Percentiles rank a stretch among this genome's conserved stretches.
Conservation (phyloP, 2,329 filamentous ascomycete species). For the Diaporthe sp. region DNA sequence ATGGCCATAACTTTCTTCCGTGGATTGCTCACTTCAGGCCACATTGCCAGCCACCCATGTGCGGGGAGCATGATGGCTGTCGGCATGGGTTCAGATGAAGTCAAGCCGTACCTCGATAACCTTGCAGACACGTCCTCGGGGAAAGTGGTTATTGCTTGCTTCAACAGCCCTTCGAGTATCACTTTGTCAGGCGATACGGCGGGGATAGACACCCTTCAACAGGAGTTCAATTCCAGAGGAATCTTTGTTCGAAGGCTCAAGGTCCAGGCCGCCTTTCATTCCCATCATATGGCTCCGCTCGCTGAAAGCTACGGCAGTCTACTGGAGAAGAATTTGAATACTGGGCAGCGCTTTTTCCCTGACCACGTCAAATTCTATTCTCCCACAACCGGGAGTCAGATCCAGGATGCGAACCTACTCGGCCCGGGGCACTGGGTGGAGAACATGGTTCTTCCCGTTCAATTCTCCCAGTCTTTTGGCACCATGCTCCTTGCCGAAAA, state of each 20-base stretch:
- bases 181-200: conserved; percentile 51
- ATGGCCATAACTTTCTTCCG: conserved; percentile 42
- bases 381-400: not conserved
- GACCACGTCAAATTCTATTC: not conserved
- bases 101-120: not conserved
- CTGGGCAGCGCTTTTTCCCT: not conserved
- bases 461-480: not conserved
- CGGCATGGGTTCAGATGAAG: not conserved
- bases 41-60: too few relatives aligned
- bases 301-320: conserved; percentile 43
- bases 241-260: conserved; percentile 48
- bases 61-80: conserved; percentile 15
- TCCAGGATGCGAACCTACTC: not conserved
- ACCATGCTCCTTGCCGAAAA: not conserved
- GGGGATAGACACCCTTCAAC: conserved; percentile 46
- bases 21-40: not conserved
- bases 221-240: conserved; percentile 44
- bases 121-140: not conserved
- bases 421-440: not conserved
- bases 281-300: conserved; percentile 46
- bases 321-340: not conserved
- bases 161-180: conserved; percentile 47
- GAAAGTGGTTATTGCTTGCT: not conserved
- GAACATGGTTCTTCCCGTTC: not conserved
- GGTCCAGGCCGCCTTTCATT: conserved; percentile 50